phyloP scores from a whole-genome alignment of 106 monocot genomes.

The Apostasia ramifera region DNA sequence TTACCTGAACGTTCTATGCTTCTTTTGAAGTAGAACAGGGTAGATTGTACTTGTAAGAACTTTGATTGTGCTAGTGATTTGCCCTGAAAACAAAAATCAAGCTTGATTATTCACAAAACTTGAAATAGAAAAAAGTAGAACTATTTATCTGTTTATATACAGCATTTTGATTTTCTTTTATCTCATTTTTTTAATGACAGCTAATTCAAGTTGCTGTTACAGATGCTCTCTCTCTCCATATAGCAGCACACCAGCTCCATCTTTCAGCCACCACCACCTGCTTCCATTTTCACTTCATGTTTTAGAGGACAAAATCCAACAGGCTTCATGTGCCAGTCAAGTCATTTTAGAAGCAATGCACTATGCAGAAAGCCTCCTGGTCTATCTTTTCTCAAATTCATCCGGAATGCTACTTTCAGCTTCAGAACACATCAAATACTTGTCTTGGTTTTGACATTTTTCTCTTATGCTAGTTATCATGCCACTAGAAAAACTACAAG shows the following conservation, averaged over 20 bases:
- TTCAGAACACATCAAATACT: constrained; percentile 46
- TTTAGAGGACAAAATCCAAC: too few species aligned
- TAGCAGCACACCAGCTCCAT: not conserved
- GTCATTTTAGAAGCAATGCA: constrained; percentile 4
- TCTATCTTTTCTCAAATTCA: constrained; percentile 29
- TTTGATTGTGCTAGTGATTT: too few species aligned
- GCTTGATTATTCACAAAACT: too few species aligned
- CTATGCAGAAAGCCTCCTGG: constrained; percentile 39
- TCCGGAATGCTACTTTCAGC: constrained; percentile 15
- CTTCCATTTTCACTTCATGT: not conserved
- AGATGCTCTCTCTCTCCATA: not conserved
- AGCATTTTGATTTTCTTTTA: too few species aligned
- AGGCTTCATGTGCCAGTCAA: not conserved
- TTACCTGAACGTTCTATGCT: too few species aligned
- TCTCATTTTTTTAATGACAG: too few species aligned
- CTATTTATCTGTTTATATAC: too few species aligned
- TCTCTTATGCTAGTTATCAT: constrained; percentile 66
- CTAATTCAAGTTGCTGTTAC: not conserved
- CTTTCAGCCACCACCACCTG: not conserved
- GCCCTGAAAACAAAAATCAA: too few species aligned
- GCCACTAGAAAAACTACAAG: constrained; percentile 77
- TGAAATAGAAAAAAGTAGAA: too few species aligned
- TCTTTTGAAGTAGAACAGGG: too few species aligned
- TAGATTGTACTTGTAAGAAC: too few species aligned
- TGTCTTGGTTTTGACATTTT: constrained; percentile 57